Evolutionary conservation across 192 early-diverging fungal species (phyloP), one percentile per base, ranked within the genome.

Genomic region (Jimgerdemannia flammicorona): DNA sequence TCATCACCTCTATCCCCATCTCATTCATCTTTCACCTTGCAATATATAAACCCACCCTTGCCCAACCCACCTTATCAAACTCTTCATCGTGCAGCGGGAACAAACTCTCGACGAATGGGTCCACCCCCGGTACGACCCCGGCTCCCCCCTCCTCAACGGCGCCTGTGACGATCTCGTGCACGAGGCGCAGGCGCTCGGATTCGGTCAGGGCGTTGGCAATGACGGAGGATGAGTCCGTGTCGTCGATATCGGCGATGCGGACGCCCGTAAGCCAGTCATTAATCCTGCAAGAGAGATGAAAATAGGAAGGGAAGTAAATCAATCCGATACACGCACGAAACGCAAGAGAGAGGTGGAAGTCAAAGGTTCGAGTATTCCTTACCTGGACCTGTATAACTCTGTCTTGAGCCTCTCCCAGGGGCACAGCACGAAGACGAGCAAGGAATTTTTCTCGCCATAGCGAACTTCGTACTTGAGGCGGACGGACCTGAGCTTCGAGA

Each of bases 51-150:
- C 40, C 3, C 40, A 74, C 9, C 11, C 20, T 6, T 40, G 3
- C 7, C n/a, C 2, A 11, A 29, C 40, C 66, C 86, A 90, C 91
- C 74, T 90, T 85, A 83, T 95, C 90, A 80, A 94, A 94, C 54
- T 84, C 82, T 14, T 84, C 82, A 81, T 98, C 91, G 70, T 98
- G 95, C 70, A 95, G 83, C n/a, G 91, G 88, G 29, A 94, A 85
- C 43, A 98, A 84, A 43, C 89, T 89, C 64, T 90, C 90, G 3
- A 92, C 85, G 80, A 82, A 85, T 4, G 87, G 75, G 71, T 89
- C 80, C 3, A 82, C 43, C 40, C 78, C 70, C 7, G 86, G 78
- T 78, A 86, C 78, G 64, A 91, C 81, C n/a, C 87, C 88, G 8
- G 88, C 89, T 19, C 93, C 92, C 67, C 89, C 90, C 69, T 91